These are phyloP conservation scores for Kentomonas sorsogonicus DNA, from an alignment of 208 protist genomes.

Conservation along the genomic window DNA sequence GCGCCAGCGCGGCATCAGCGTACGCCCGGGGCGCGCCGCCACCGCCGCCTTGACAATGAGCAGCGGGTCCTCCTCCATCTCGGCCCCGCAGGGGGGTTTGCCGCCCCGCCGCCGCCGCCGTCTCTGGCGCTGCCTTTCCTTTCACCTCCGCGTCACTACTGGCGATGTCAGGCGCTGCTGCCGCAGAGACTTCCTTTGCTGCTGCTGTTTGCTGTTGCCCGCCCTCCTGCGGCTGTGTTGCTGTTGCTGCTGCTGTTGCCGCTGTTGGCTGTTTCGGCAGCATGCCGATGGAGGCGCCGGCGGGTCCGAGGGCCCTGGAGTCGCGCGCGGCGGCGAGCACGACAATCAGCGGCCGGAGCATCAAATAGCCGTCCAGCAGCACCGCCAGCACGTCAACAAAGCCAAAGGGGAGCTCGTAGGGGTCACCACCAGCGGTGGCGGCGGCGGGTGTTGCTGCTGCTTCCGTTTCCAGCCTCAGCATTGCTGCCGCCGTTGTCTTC, in stretches of 20 bases:
- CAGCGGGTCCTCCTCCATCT: slow-evolving; percentile 15
- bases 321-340: slow-evolving; percentile 35
- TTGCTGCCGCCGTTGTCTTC: not conserved
- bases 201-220: not conserved
- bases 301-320: slow-evolving; percentile 23
- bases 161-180: not conserved
- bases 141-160: not conserved
- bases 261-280: slow-evolving; percentile 19
- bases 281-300: slow-evolving; percentile 18
- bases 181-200: not conserved
- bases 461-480: too few relatives aligned
- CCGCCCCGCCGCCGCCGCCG: slow-evolving; percentile 1
- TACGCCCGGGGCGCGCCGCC: slow-evolving; percentile 23
- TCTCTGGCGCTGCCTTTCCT: not conserved
- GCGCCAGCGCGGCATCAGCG: slow-evolving; percentile 48
- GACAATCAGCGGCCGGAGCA: slow-evolving; percentile 66
- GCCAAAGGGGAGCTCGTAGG: slow-evolving; percentile 34
- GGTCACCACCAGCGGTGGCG: not conserved
- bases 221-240: slow-evolving; percentile 3
- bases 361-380: slow-evolving; percentile 53
- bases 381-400: slow-evolving; percentile 66
- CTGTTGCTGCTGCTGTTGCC: slow-evolving; percentile 9
- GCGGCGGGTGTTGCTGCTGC: too few relatives aligned
- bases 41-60: slow-evolving; percentile 21
- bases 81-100: slow-evolving; percentile 13